These are phyloP conservation scores for Aspergillus quadrilineatus DNA, from an alignment of 2,329 filamentous ascomycete genomes.

Conservation along the genomic window DNA sequence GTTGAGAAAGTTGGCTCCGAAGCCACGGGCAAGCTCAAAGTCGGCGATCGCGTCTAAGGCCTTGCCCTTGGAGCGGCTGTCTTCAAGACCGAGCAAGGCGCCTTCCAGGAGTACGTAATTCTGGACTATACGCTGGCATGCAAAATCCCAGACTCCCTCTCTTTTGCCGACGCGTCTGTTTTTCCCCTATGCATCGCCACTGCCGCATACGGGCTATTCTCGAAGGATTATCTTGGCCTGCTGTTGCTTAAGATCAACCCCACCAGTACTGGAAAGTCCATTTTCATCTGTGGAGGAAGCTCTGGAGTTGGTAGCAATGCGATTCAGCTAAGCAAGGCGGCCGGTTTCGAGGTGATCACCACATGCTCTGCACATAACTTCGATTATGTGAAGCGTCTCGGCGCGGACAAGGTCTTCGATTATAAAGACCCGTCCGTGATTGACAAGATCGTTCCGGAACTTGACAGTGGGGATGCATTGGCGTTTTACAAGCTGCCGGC, in stretches of 20 bases:
- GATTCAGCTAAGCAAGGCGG: constrained; percentile 46
- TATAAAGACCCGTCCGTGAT: constrained; percentile 39
- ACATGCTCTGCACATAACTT: constrained; percentile 47
- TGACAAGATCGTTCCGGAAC: constrained; percentile 28
- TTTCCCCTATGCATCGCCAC: constrained; percentile 7
- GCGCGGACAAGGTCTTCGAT: constrained; percentile 47
- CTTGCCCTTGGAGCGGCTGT: not conserved
- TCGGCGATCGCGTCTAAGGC: constrained; percentile 45
- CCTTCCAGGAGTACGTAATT: constrained; percentile 13
- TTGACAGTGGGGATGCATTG: constrained; percentile 22
- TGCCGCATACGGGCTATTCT: constrained; percentile 7
- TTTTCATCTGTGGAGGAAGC: constrained; percentile 3
- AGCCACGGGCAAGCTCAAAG: constrained; percentile 42
- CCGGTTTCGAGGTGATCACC: constrained; percentile 49
- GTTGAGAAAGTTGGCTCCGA: constrained; percentile 46
- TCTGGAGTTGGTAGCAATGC: constrained; percentile 45
- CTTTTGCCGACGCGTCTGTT: constrained; percentile 3
- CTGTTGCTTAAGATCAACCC: not conserved
- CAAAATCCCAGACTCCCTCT: constrained; percentile 1
- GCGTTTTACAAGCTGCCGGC: not conserved
- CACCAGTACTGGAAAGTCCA: not conserved
- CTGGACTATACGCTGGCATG: not conserved
- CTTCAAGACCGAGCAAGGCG: not conserved
- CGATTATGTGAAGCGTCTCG: constrained; percentile 44
- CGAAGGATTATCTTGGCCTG: constrained; percentile 5